These are phyloP conservation scores for Termitomyces sp. DNA, from an alignment of 768 basidiomycete species.

Conservation along the genomic window DNA sequence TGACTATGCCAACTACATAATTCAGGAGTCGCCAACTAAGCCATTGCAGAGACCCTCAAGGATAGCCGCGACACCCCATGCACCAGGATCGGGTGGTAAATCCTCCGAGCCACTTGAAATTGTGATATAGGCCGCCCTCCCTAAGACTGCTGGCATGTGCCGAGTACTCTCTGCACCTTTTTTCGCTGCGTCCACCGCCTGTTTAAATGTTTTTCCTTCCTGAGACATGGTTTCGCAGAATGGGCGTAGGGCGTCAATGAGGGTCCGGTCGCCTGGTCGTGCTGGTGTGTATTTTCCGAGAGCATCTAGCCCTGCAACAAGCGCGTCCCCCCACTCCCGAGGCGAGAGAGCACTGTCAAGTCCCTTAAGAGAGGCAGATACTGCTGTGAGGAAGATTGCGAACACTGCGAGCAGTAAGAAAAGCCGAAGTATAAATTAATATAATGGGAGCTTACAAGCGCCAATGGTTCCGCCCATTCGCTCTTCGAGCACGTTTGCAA, in stretches of 20 bases:
- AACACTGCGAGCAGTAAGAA: conserved; percentile 25
- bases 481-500: conserved; percentile 41
- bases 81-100: conserved; percentile 49
- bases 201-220: conserved; percentile 14
- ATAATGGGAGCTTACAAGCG: conserved; percentile 27
- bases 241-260: conserved; percentile 47
- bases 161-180: conserved; percentile 42
- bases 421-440: neutral
- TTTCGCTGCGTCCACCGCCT: conserved; percentile 30
- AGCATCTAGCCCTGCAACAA: conserved; percentile 22
- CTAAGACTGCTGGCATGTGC: conserved; percentile 40
- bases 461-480: conserved; percentile 55
- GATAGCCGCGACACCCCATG: conserved; percentile 43
- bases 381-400: conserved; percentile 35
- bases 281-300: conserved; percentile 42
- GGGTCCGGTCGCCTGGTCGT: conserved; percentile 47
- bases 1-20: neutral
- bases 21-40: neutral
- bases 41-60: conserved; percentile 31
- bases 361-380: conserved; percentile 20
- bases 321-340: conserved; percentile 11
- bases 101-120: conserved; percentile 19
- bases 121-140: conserved; percentile 44
- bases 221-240: conserved; percentile 31
- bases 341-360: neutral